Evolutionary conservation across 148 eudicot species (phyloP).

Genomic region (Fagopyrum esculentum): DNA sequence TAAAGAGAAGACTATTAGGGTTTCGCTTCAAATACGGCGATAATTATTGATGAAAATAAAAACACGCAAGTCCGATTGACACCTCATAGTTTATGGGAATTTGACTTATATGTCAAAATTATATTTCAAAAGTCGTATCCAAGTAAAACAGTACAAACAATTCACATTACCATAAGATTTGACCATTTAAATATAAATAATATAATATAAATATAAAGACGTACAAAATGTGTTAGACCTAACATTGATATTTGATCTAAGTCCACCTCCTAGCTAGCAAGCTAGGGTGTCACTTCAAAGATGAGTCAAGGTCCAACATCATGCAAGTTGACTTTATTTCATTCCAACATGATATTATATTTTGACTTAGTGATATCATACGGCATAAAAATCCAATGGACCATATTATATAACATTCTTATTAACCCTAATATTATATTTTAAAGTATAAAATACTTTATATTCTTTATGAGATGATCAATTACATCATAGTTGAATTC

Average conservation of each 20-base stretch:
- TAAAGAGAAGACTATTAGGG: too few species aligned
- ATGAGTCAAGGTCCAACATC: conserved; percentile 13
- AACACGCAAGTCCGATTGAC: background rate
- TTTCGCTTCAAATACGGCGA: too few species aligned
- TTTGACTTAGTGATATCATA: conserved; percentile 10
- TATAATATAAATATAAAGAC: background rate
- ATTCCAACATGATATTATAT: background rate
- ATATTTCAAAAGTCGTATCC: background rate
- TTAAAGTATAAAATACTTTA: background rate
- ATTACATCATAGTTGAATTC: too few species aligned
- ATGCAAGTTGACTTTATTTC: conserved; percentile 9
- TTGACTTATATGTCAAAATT: background rate
- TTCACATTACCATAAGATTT: background rate
- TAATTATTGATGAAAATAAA: too few species aligned
- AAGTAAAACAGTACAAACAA: background rate
- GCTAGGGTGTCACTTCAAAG: conserved; percentile 5
- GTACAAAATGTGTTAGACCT: background rate
- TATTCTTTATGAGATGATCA: background rate
- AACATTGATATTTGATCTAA: conserved; percentile 5
- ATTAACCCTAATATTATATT: background rate
- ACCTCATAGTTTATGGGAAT: background rate
- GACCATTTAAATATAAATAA: background rate
- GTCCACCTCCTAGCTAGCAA: background rate
- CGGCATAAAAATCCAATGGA: background rate
- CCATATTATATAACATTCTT: background rate